A percentile compares a stretch with the other conserved stretches of the same genome.
Conservation (phyloP, 169 alveolate genomes). For the Plasmodium adleri region DNA sequence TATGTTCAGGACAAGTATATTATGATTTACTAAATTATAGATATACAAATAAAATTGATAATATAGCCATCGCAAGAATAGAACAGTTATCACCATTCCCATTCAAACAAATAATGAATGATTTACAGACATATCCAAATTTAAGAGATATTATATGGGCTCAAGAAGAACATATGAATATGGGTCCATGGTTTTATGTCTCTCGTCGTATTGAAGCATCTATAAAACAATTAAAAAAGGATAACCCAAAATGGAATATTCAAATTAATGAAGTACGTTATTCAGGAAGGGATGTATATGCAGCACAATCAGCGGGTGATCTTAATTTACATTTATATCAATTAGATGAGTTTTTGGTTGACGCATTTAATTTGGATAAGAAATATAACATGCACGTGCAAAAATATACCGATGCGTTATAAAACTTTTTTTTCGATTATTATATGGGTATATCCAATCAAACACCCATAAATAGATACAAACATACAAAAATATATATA, state of each 20-base stretch:
- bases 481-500: not conserved
- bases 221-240: constrained; percentile 75
- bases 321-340: constrained; percentile 55
- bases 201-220: constrained; percentile 80
- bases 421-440: too few species aligned
- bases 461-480: not conserved
- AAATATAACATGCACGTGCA: constrained; percentile 76
- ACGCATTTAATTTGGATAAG: constrained; percentile 77
- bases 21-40: constrained; percentile 87
- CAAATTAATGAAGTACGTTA: constrained; percentile 65
- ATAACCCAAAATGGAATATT: constrained; percentile 50
- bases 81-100: constrained; percentile 95
- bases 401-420: constrained; percentile 38
- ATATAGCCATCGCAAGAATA: constrained; percentile 88
- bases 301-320: constrained; percentile 82
- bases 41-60: constrained; percentile 76
- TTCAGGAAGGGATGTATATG: constrained; percentile 81
- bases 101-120: constrained; percentile 81
- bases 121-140: constrained; percentile 81
- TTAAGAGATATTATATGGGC: constrained; percentile 89
- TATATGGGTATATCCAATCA: too few species aligned
- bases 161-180: constrained; percentile 94
- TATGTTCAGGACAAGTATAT: constrained; percentile 95
- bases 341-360: constrained; percentile 77
- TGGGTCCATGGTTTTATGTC: constrained; percentile 91